Conservation (phyloP, 2,329 filamentous ascomycete species). For the Cytospora piceae region DNA sequence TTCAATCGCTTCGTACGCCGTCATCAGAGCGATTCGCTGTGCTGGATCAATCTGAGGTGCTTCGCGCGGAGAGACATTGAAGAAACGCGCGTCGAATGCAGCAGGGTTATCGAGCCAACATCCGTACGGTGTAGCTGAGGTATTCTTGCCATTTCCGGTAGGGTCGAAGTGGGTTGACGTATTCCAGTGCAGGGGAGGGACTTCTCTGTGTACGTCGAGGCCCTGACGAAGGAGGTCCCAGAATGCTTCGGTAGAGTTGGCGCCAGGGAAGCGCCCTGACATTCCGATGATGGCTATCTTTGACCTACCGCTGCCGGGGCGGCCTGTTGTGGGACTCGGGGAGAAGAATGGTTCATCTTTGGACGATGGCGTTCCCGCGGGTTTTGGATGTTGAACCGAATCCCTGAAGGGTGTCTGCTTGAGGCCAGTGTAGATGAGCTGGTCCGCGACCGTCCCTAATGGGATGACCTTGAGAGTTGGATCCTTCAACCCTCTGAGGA, state of each 20-base stretch:
- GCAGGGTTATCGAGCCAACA: constrained; percentile 19
- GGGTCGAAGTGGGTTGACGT: constrained; percentile 71
- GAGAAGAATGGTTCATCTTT: constrained; percentile 10
- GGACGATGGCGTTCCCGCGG: constrained; percentile 9
- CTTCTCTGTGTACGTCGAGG: constrained; percentile 70
- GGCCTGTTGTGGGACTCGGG: constrained; percentile 1
- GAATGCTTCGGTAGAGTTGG: constrained; percentile 69
- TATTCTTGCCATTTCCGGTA: constrained; percentile 73
- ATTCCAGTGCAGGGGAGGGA: constrained; percentile 73
- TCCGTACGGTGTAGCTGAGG: constrained; percentile 65
- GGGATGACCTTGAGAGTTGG: constrained; percentile 29
- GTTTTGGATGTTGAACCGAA: neutral
- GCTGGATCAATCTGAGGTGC: constrained; percentile 27
- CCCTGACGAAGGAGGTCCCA: constrained; percentile 78
- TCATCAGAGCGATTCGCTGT: constrained; percentile 21
- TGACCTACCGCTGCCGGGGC: constrained; percentile 42
- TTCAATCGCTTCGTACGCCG: constrained; percentile 29
- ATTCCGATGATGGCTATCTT: constrained; percentile 87
- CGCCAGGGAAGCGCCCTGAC: constrained; percentile 72
- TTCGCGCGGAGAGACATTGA: constrained; percentile 30
- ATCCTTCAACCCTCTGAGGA: constrained; percentile 35
- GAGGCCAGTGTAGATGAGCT: constrained; percentile 10
- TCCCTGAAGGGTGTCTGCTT: constrained; percentile 10
- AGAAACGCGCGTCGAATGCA: constrained; percentile 29
- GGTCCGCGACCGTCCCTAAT: constrained; percentile 14